Base-by-base conservation (phyloP, 352 stramenopile genomes). In the Phytophthora sp. region DNA sequence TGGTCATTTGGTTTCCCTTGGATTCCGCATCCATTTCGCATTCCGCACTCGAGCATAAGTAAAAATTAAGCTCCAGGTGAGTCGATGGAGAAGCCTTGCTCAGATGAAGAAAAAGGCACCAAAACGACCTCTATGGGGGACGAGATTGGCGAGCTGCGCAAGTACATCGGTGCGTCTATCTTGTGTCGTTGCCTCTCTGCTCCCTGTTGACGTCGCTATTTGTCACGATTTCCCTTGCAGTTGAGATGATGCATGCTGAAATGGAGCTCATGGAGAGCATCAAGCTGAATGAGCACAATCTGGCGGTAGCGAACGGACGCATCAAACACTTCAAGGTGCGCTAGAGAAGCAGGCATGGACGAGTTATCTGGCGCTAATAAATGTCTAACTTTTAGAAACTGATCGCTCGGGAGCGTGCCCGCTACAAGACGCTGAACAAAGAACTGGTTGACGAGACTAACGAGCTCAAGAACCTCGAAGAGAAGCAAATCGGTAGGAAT, bases 191-290 rank as follows among this genome's bases (percentile, higher is more conserved):
- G n/a, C 5, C 30, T 42, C 13, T 18, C 27, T 53, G 12, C 31
- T 6, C 4, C 21, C 2, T 30, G 16, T 1, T 68, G 6, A 50
- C 31, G 31, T 57, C 9, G 6, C 16, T 26, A 20, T 47, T 31
- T 30, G 35, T 13, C 2, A n/a, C 46, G 7, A 16, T 54, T 47
- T 52, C 42, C n/a, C 20, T 57, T 51, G 21, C 29, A 94, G 85
- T 92, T 53, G 82, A 85, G 18, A 86, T 94, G 83, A 92, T 94
- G 85, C 83, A 89, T 13, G 75, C 74, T 1, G 85, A 94, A 62
- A 82, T 89, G 76, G 82, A 88, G 51, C 38, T 89, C 13, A 72
- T 94, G 38, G 83, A 89, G 54, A 80, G 50, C 29, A 88, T 94
- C 57, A 83, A 82, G 31, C 77, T 88, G 42, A 85, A 77, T 27